Percentiles rank a stretch among this genome's conserved stretches.
Evolutionary conservation across 2,329 filamentous ascomycete genomes (phyloP).

Genomic region (Lachnellula willkommii): DNA sequence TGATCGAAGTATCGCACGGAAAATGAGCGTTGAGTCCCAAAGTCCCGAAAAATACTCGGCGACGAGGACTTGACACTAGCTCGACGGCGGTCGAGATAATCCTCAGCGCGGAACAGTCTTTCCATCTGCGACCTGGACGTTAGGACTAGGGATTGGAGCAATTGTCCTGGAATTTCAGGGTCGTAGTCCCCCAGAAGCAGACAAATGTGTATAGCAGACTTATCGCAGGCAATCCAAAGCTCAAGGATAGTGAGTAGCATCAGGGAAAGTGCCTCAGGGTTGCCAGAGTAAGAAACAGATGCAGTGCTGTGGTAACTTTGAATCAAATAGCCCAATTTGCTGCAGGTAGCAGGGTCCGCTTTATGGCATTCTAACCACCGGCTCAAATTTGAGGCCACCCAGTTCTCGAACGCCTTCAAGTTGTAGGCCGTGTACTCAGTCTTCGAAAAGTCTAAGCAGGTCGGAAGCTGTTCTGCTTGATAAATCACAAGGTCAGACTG

Average conservation of each 20-base stretch:
- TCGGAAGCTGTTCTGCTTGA: constrained; percentile 4
- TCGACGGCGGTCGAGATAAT: constrained; percentile 34
- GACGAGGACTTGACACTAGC: constrained; percentile 4
- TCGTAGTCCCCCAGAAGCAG: constrained; percentile 42
- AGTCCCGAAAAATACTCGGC: constrained; percentile 34
- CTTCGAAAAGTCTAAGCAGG: neutral
- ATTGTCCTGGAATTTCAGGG: constrained; percentile 35
- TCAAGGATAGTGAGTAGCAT: constrained; percentile 53
- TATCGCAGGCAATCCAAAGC: constrained; percentile 54
- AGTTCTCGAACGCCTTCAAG: constrained; percentile 42
- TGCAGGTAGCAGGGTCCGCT: constrained; percentile 25
- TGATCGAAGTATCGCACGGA: constrained; percentile 42
- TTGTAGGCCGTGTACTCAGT: constrained; percentile 1
- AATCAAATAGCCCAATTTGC: constrained; percentile 28
- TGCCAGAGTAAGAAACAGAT: constrained; percentile 30
- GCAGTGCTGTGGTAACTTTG: constrained; percentile 32
- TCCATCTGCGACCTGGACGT: constrained; percentile 33
- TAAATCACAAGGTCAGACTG: neutral
- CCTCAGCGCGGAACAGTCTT: constrained; percentile 43
- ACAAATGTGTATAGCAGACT: constrained; percentile 34
- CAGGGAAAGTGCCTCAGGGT: constrained; percentile 44
- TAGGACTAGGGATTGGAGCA: constrained; percentile 42
- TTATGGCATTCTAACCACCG: constrained; percentile 35
- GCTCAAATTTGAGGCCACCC: constrained; percentile 39
- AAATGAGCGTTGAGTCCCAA: constrained; percentile 37